Percentiles rank a stretch among this genome's conserved stretches.
These are phyloP conservation scores for Talaromyces liani DNA, from an alignment of 495 filamentous ascomycete genomes.

Conservation along the genomic window DNA sequence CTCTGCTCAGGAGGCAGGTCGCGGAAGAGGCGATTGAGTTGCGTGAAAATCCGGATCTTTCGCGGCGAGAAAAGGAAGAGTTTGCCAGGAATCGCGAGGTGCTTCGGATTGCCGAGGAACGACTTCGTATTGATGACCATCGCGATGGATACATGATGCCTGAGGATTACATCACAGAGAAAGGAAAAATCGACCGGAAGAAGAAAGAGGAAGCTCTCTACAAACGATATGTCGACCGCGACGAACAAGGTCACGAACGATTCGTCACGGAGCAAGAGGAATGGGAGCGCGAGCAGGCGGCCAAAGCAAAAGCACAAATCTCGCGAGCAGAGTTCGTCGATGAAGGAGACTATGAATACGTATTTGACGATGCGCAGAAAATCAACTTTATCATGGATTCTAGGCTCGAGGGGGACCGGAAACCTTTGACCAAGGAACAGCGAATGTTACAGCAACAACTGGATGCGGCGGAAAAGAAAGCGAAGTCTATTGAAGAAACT, in stretches of 20 bases:
- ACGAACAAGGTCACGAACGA: conserved; percentile 80
- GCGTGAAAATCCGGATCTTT: conserved; percentile 66
- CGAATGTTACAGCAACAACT: conserved; percentile 68
- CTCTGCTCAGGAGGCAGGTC: conserved; percentile 83
- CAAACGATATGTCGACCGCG: conserved; percentile 82
- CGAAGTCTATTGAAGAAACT: conserved; percentile 79
- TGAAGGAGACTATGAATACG: conserved; percentile 86
- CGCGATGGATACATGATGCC: conserved; percentile 91
- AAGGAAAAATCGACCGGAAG: conserved; percentile 82
- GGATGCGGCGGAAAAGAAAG: conserved; percentile 80
- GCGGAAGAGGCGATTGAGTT: conserved; percentile 81
- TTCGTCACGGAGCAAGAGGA: conserved; percentile 93
- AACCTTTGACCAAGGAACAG: conserved; percentile 71
- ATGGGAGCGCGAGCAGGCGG: conserved; percentile 87
- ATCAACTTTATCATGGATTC: conserved; percentile 82
- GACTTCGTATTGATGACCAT: conserved; percentile 82
- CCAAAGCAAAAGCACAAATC: conserved; percentile 86
- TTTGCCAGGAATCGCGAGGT: conserved; percentile 87
- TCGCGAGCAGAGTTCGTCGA: conserved; percentile 65
- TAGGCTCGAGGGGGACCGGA: conserved; percentile 57
- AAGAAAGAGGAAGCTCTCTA: conserved; percentile 88
- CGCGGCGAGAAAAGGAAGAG: conserved; percentile 75
- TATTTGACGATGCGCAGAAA: conserved; percentile 82
- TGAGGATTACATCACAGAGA: conserved; percentile 89
- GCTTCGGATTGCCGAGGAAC: conserved; percentile 79